A percentile compares a stretch with the other conserved stretches of the same genome.
Conservation (phyloP, 2,329 filamentous ascomycete species). For the Neofusicoccum laricinum region DNA sequence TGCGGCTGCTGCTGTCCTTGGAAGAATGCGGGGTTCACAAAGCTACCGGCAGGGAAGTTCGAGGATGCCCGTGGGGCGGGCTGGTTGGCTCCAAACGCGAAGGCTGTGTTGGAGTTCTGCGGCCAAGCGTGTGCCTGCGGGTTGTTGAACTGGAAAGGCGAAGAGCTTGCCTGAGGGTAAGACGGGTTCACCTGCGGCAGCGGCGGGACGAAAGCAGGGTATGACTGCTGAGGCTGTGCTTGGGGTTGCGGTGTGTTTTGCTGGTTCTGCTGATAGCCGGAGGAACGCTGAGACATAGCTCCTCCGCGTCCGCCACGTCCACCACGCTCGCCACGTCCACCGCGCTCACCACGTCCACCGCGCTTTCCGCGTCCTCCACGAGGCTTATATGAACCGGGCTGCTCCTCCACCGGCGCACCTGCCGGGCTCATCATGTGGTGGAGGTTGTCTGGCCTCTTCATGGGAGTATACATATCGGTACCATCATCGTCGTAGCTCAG, state of each 20-base stretch:
- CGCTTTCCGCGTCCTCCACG: conserved; percentile 23
- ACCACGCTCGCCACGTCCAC: conserved; percentile 27
- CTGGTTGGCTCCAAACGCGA: conserved; percentile 8
- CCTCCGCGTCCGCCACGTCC: conserved; percentile 28
- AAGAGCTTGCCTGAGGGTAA: not conserved
- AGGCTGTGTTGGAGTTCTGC: conserved; percentile 1
- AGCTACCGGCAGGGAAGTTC: conserved; percentile 25
- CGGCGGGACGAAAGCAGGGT: not conserved
- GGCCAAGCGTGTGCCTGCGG: conserved; percentile 17
- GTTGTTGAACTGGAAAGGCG: conserved; percentile 14
- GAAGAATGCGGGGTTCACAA: conserved; percentile 33
- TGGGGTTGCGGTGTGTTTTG: not conserved
- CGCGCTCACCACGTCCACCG: conserved; percentile 30
- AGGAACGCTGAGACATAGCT: conserved; percentile 18
- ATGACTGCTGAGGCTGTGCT: not conserved
- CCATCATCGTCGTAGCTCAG: conserved; percentile 45
- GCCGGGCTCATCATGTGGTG: conserved; percentile 39
- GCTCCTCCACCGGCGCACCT: conserved; percentile 35
- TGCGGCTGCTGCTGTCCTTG: conserved; percentile 23
- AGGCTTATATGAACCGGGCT: conserved; percentile 30
- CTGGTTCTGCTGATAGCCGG: not conserved
- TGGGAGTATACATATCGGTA: conserved; percentile 46
- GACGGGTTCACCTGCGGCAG: not conserved
- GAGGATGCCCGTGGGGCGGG: conserved; percentile 17
- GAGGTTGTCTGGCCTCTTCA: conserved; percentile 47